Evolutionary conservation across 2,329 filamentous ascomycete species (phyloP).

Genomic region (Diaporthe citrichinensis): DNA sequence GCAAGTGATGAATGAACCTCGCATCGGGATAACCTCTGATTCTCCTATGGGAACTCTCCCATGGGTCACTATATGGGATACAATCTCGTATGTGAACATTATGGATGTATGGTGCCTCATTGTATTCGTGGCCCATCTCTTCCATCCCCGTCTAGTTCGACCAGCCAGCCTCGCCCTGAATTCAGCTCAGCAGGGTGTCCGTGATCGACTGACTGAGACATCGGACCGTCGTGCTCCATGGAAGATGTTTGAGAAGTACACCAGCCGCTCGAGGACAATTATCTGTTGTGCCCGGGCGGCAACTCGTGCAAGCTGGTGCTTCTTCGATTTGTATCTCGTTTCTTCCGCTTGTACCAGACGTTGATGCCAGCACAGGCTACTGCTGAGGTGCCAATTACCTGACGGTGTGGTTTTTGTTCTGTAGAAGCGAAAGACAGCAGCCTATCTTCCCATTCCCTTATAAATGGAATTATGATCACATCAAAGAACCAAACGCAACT

Average conservation of each 20-base stretch:
- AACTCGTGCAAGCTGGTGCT: background rate
- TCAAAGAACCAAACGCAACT: background rate
- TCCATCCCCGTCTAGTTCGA: background rate
- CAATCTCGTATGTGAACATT: no score
- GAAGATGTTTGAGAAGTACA: background rate
- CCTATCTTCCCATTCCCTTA: no score
- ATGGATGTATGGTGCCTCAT: background rate
- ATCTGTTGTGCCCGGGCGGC: background rate
- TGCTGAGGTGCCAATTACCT: conserved; percentile 24
- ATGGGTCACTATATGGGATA: no score
- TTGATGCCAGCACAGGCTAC: conserved; percentile 23
- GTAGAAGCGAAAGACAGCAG: background rate
- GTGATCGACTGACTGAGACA: background rate
- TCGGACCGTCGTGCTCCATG: no score
- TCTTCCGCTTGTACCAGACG: conserved; percentile 15
- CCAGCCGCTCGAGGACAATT: background rate
- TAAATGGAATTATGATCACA: background rate
- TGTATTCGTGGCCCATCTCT: background rate
- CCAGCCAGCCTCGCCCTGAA: background rate
- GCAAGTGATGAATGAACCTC: background rate
- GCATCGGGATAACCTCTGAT: no score
- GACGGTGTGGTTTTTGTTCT: background rate
- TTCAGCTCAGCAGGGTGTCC: conserved; percentile 16
- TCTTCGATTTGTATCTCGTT: background rate
- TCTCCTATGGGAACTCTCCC: no score